These are phyloP conservation scores for Talaromyces marneffei DNA, from an alignment of 2,329 filamentous ascomycete species.

Conservation along the genomic window DNA sequence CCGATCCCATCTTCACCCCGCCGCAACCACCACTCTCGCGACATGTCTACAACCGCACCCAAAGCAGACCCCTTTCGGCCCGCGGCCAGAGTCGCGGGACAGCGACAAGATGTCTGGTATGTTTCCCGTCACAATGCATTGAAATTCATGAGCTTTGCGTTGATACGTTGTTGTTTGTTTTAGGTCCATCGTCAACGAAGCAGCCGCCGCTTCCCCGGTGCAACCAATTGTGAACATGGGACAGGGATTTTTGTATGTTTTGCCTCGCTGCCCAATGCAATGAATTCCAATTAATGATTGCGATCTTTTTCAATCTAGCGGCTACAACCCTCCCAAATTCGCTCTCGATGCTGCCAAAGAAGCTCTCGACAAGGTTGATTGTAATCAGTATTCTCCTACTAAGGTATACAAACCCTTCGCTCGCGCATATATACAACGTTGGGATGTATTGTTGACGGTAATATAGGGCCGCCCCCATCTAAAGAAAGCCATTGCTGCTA, in stretches of 20 bases:
- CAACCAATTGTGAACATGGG: slow-evolving; percentile 66
- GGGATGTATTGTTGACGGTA: not conserved
- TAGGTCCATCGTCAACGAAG: slow-evolving; percentile 63
- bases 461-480: slow-evolving; percentile 71
- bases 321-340: slow-evolving; percentile 90
- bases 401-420: slow-evolving; percentile 49
- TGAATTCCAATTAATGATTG: not conserved
- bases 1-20: slow-evolving; percentile 12
- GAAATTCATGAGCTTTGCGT: not conserved
- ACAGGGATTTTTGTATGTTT: slow-evolving; percentile 53
- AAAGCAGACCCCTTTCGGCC: slow-evolving; percentile 41
- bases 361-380: slow-evolving; percentile 84
- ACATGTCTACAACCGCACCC: slow-evolving; percentile 36
- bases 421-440: not conserved
- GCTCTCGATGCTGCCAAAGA: slow-evolving; percentile 86
- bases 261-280: not conserved
- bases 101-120: slow-evolving; percentile 49
- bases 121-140: not conserved
- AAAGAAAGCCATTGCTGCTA: slow-evolving; percentile 86
- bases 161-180: not conserved
- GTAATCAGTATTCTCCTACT: slow-evolving; percentile 97
- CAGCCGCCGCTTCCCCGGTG: slow-evolving; percentile 57
- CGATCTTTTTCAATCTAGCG: slow-evolving; percentile 36
- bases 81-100: slow-evolving; percentile 44
- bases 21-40: slow-evolving; percentile 20